phyloP scores from a whole-genome alignment of 805 yeast species.

The Kluyveromyces lactis region DNA sequence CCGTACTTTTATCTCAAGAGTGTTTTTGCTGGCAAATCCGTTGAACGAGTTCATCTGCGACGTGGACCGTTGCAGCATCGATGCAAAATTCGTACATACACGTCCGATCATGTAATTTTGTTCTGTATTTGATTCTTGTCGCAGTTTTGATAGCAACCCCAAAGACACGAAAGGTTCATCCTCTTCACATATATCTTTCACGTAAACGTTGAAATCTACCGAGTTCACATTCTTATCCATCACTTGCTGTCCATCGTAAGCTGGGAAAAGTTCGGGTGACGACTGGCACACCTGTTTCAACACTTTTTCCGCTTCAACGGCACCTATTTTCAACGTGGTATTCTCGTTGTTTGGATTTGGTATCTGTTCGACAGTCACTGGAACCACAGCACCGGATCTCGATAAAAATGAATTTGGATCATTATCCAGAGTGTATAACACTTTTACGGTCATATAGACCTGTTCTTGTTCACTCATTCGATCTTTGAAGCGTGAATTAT shows the following conservation, averaged over 20 bases:
- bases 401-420: conserved; percentile 24
- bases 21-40: conserved; percentile 12
- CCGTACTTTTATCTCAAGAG: conserved; percentile 27
- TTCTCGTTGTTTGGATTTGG: conserved; percentile 17
- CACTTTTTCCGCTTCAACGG: conserved; percentile 19
- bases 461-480: conserved; percentile 1
- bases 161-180: conserved; percentile 31
- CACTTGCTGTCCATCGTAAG: conserved; percentile 12
- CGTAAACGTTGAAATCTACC: conserved; percentile 24
- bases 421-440: conserved; percentile 27
- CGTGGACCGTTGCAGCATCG: conserved; percentile 21
- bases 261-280: conserved; percentile 26
- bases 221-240: conserved; percentile 11
- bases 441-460: conserved; percentile 25
- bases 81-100: conserved; percentile 30
- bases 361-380: conserved; percentile 21
- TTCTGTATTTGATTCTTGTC: conserved; percentile 10
- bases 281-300: conserved; percentile 24
- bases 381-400: conserved; percentile 22
- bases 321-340: conserved; percentile 21
- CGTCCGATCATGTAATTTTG: conserved; percentile 23
- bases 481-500: no score
- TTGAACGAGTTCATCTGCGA: conserved; percentile 2
- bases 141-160: conserved; percentile 28
- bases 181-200: conserved; percentile 26